Base-by-base conservation (phyloP, 108 stramenopile genomes). In the Chaetoceros tenuissimus region DNA sequence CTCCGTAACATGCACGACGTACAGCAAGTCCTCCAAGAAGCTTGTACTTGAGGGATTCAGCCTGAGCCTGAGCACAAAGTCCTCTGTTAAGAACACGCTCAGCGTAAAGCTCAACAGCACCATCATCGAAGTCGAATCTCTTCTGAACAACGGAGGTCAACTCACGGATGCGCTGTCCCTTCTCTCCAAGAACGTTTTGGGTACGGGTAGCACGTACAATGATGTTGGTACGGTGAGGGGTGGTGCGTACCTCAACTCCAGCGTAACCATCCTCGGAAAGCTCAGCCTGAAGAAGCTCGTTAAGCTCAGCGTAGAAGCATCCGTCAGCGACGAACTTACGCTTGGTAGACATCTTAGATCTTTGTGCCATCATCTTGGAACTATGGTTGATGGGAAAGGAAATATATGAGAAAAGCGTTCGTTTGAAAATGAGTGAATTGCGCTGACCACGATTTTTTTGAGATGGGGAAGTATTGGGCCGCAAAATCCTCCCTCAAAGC, bases 241-340 rank as follows among this genome's bases (percentile, higher is more conserved):
- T 97, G 52, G 94, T 94, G 31, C 97, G 96, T 53, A 99, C 96
- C 69, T 98, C 97, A 49, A 99, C 94, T 24, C 99, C 99, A 50
- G 97, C 96, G 80, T 98, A 99, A 31, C 99, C 99, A 48, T 94
- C 97, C 75, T 96, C 96, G 44, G 94, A 96, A 40, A 99, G 81
- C 70, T 99, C 97, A 20, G 90, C 69, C 48, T 83, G 95, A 54
- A 99, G 84, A 61, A 99, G 87, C 76, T 99, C 97, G 83, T 99
- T 98, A 43, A 99, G 85, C 68, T 99, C 97, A 64, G 97, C 92
- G 78, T 97, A 97, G 85, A 98, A 98, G 48, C 98, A 94, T 60
- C 99, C 99, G 68, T 99, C 97, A 24, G 96, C 96, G 50, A 99
- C 96, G 74, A 99, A 99, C 92, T 98, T 98, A 67, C 94, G 81